Evolutionary conservation across 768 basidiomycete species (phyloP).

Genomic region (Trichaptum fuscoviolaceum): DNA sequence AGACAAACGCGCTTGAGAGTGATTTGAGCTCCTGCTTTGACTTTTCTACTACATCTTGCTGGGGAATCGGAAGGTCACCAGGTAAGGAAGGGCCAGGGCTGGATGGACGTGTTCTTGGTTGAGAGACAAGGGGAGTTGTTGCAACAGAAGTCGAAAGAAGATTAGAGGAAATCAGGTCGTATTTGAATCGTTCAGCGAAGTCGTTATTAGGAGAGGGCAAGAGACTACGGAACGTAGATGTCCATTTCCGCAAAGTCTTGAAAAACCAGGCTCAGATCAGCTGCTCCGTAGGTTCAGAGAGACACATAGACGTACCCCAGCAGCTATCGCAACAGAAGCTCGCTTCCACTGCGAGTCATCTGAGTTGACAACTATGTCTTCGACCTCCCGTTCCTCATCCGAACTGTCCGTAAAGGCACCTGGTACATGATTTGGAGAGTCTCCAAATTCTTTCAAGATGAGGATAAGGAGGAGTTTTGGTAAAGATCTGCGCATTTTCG

Average conservation of each 20-base stretch:
- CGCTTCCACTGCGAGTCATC: conserved; percentile 33
- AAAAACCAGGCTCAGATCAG: conserved; percentile 10
- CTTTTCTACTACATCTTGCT: conserved; percentile 12
- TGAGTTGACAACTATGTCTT: conserved; percentile 28
- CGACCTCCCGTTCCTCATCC: conserved; percentile 33
- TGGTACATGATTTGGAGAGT: conserved; percentile 51
- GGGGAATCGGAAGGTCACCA: conserved; percentile 34
- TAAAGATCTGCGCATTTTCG: conserved; percentile 12
- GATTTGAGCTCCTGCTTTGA: conserved; percentile 7
- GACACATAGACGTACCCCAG: conserved; percentile 9
- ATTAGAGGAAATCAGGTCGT: conserved; percentile 76
- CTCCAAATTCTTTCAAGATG: conserved; percentile 48
- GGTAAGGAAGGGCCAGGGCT: conserved; percentile 35
- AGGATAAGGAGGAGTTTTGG: conserved; percentile 6
- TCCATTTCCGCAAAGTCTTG: conserved; percentile 28
- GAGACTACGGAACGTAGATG: conserved; percentile 31
- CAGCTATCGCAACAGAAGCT: conserved; percentile 10
- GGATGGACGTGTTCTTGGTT: conserved; percentile 26
- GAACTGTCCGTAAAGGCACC: conserved; percentile 39
- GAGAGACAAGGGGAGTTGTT: conserved; percentile 27
- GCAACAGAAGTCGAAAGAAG: conserved; percentile 58
- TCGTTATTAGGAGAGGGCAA: conserved; percentile 34
- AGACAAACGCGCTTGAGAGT: conserved; percentile 7
- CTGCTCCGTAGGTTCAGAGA: conserved; percentile 7
- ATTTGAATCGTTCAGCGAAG: conserved; percentile 79